Evolutionary conservation across 192 early-diverging fungal species (phyloP).

Genomic region (Backusella macrospora): DNA sequence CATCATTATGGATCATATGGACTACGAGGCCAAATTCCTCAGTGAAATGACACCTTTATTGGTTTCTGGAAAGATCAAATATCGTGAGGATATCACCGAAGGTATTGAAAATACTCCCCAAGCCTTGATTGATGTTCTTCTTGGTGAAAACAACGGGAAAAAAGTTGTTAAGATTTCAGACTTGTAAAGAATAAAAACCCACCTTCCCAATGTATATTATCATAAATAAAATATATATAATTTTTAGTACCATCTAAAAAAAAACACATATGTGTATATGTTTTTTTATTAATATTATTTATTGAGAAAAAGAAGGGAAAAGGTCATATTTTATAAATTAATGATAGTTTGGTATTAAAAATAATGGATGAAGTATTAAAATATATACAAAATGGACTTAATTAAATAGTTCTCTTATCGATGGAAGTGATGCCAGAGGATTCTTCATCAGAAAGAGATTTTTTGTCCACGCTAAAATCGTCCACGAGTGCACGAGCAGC

Average conservation of each 20-base stretch:
- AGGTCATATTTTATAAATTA: not conserved
- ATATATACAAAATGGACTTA: not conserved
- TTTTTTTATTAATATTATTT: not conserved
- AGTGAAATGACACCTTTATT: slow-evolving; percentile 57
- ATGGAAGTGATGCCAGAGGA: not conserved
- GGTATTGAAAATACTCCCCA: slow-evolving; percentile 67
- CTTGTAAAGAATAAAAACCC: slow-evolving; percentile 32
- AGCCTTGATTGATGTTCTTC: slow-evolving; percentile 61
- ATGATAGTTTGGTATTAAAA: not conserved
- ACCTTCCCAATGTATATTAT: not conserved
- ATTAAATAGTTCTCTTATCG: not conserved
- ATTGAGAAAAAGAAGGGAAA: not conserved
- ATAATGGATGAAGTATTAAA: not conserved
- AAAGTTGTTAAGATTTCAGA: slow-evolving; percentile 54
- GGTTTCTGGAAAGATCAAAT: slow-evolving; percentile 61
- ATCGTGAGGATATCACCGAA: slow-evolving; percentile 55
- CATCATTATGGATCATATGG: slow-evolving; percentile 55
- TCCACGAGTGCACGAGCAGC: slow-evolving; percentile 11
- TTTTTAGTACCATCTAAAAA: not conserved
- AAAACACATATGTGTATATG: not conserved
- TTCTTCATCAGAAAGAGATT: slow-evolving; percentile 1
- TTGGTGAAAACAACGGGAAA: slow-evolving; percentile 72
- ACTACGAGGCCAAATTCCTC: slow-evolving; percentile 54
- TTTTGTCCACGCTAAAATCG: not conserved
- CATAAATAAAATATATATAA: slow-evolving; percentile 1